These are phyloP conservation scores for Ambrosiella beaveri DNA, from an alignment of 2,329 filamentous ascomycete species.

Conservation along the genomic window DNA sequence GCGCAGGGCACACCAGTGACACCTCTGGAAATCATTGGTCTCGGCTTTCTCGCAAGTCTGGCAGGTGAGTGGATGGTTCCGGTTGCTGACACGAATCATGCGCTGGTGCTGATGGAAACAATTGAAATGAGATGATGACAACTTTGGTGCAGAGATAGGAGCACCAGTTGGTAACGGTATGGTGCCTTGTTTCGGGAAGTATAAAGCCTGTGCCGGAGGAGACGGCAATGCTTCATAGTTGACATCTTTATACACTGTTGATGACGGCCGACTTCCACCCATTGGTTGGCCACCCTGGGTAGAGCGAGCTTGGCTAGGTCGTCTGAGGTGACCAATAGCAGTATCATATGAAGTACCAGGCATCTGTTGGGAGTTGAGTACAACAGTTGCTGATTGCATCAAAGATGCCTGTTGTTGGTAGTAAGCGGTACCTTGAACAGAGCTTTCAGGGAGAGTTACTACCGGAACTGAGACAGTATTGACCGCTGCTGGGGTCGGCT, in stretches of 20 bases:
- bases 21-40: constrained; percentile 29
- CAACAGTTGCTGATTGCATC: too few relatives aligned
- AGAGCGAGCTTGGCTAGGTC: background rate
- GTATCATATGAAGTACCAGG: background rate
- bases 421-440: background rate
- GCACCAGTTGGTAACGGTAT: constrained; percentile 16
- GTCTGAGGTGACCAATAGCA: background rate
- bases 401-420: background rate
- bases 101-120: constrained; percentile 32
- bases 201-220: constrained; percentile 21
- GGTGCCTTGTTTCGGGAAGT: constrained; percentile 20
- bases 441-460: background rate
- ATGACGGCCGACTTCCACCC: constrained; percentile 13
- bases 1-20: constrained; percentile 33
- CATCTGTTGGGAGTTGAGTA: background rate
- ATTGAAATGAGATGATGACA: constrained; percentile 27
- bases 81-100: constrained; percentile 33
- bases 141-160: constrained; percentile 24
- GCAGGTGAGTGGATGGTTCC: constrained; percentile 33
- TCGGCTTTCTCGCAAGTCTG: constrained; percentile 26
- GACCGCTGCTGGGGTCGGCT: background rate
- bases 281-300: background rate
- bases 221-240: constrained; percentile 18
- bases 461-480: background rate
- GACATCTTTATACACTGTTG: constrained; percentile 28